Percentiles rank a stretch among this genome's conserved stretches.
Conservation (phyloP, 768 basidiomycete genomes). For the Amanita thiersii region DNA sequence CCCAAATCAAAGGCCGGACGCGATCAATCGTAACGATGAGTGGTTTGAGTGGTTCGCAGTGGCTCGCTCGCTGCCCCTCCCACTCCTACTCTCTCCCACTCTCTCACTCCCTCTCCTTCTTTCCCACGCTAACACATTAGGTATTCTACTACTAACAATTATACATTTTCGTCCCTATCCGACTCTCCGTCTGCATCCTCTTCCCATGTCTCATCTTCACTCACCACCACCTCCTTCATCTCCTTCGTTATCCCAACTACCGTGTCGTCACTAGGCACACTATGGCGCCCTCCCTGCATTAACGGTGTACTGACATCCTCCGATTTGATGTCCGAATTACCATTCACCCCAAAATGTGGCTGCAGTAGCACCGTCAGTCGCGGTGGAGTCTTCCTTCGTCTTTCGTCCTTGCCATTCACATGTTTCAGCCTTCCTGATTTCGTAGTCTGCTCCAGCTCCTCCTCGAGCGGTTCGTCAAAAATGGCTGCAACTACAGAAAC, state of each 20-base stretch:
- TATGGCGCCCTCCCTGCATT: constrained; percentile 43
- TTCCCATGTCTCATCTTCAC: constrained; percentile 21
- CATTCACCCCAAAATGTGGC: constrained; percentile 9
- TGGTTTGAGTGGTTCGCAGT: constrained; percentile 19
- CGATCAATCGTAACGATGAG: too few species aligned
- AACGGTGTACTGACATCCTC: constrained; percentile 47
- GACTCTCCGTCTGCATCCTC: constrained; percentile 25
- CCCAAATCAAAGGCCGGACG: constrained; percentile 9
- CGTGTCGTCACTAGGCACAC: constrained; percentile 52
- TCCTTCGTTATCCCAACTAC: constrained; percentile 26
- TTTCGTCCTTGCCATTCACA: background rate
- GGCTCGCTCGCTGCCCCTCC: constrained; percentile 18
- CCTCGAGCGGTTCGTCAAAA: constrained; percentile 7
- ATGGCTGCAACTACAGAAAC: constrained; percentile 7
- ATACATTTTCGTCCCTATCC: constrained; percentile 4
- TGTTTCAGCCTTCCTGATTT: constrained; percentile 3
- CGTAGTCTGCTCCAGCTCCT: background rate
- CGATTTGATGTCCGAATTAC: constrained; percentile 31
- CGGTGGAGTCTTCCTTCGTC: background rate
- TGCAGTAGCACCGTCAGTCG: too few species aligned
- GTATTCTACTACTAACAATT: background rate
- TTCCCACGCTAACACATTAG: background rate
- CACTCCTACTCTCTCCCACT: constrained; percentile 17
- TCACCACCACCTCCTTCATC: constrained; percentile 20
- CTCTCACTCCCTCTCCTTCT: constrained; percentile 3